Base-by-base conservation (phyloP, 2,329 filamentous ascomycete species). In the Ramularia collo-cygni region DNA sequence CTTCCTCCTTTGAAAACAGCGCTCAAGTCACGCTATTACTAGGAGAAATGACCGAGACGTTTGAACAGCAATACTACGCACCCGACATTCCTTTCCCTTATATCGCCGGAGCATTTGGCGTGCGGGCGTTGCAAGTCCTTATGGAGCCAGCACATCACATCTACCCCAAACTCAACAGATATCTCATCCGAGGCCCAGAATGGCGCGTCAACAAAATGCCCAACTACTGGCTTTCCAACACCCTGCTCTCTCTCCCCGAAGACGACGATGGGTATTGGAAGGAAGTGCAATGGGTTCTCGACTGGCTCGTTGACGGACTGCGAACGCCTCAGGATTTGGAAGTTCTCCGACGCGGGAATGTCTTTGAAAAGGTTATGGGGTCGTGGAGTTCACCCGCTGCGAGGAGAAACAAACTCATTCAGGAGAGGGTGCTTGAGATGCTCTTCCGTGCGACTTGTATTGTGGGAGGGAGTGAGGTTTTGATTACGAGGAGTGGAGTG, bases 121-220 rank as follows among this genome's bases (percentile, higher is more conserved):
- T 75, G 33, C 77, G 79, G 48, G 78, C 81, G 1, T 70, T 94
- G 6, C 67, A 74, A 1, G 77, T 94, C 12, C 66, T 94, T 32
- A 75, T 72, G 15, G 81, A 86, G 46, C 90, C 90, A 0, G 72
- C 87, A 12, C 86, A 94, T 57, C 77, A 77, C 44, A 75, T 95
- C 27, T 96, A 95, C 60, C 77, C 79, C 42, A 95, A 95, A 59
- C 68, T 92, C 63, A 95, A 94, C 66, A 71, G 74, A 4, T 95
- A 89, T 60, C 75, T 96, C 26, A 85, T 85, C 15, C 79, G 79
- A 37, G 76, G 79, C 0, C 89, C 90, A 1, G 63, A 72, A 16
- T 96, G 90, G 90, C 72, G 80, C 9, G 58, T 72, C 8, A 62
- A 62, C 18, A 74, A 73, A 32, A 60, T 81, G 4, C 69, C 75